Percentiles rank a stretch among this genome's conserved stretches.
These are phyloP conservation scores for Fraxinus greggii DNA, from an alignment of 305 asterid species.

Conservation along the genomic window DNA sequence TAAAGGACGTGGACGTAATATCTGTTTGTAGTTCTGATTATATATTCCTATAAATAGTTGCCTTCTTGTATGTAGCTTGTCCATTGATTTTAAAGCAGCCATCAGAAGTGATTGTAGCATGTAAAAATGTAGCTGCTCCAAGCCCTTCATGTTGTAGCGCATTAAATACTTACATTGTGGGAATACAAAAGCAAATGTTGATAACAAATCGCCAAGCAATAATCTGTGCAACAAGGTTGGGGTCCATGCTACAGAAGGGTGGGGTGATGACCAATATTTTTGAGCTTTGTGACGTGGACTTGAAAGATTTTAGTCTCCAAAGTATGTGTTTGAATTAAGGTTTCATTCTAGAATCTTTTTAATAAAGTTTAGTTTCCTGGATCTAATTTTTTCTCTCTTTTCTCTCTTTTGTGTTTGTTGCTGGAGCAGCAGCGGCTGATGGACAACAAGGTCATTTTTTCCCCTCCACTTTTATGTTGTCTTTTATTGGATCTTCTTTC, in stretches of 20 bases:
- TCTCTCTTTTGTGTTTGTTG: constrained; percentile 27
- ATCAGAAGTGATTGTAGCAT: constrained; percentile 69
- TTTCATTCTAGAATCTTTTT: constrained; percentile 14
- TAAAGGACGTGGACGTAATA: background rate
- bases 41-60: constrained; percentile 15
- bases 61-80: constrained; percentile 58
- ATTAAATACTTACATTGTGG: constrained; percentile 62
- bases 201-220: constrained; percentile 94
- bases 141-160: constrained; percentile 92
- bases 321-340: constrained; percentile 41
- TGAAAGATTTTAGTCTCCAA: constrained; percentile 96
- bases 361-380: background rate
- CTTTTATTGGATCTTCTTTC: background rate
- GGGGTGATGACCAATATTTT: constrained; percentile 83
- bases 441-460: constrained; percentile 73
- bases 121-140: constrained; percentile 75
- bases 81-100: constrained; percentile 85
- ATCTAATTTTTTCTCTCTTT: constrained; percentile 17
- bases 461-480: constrained; percentile 15
- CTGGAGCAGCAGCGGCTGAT: constrained; percentile 61
- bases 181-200: constrained; percentile 86
- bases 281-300: constrained; percentile 93
- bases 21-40: background rate
- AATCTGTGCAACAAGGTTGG: constrained; percentile 71
- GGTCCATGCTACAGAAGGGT: constrained; percentile 80